phyloP scores from a whole-genome alignment of 2,329 filamentous ascomycete species.

The Pseudogymnoascus sp. region DNA sequence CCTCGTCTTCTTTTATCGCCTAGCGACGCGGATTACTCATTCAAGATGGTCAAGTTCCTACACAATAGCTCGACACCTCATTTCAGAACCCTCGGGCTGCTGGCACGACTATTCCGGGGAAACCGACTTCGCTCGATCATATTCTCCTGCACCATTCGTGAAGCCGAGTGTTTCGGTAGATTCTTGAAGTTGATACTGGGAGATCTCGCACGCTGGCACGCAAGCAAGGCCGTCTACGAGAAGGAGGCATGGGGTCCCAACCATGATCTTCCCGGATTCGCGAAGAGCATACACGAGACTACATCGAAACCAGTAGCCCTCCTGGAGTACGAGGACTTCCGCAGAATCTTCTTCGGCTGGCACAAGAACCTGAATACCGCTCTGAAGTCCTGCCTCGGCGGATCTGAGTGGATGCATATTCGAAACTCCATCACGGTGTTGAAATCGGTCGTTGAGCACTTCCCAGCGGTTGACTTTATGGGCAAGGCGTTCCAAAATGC shows the following conservation, averaged over 20 bases:
- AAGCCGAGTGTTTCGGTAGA: conserved; percentile 85
- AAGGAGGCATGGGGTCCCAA: conserved; percentile 66
- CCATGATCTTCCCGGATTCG: conserved; percentile 67
- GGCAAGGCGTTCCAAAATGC: conserved; percentile 57
- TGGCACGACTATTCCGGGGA: conserved; percentile 75
- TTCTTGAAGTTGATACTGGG: conserved; percentile 77
- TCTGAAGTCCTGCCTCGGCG: conserved; percentile 70
- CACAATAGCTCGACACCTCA: conserved; percentile 77
- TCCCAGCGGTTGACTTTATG: conserved; percentile 86
- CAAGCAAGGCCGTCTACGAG: conserved; percentile 65
- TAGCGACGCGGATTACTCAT: conserved; percentile 80
- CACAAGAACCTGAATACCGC: conserved; percentile 74
- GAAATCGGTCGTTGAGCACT: conserved; percentile 69
- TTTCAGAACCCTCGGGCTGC: conserved; percentile 76
- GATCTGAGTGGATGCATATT: conserved; percentile 93
- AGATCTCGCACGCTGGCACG: conserved; percentile 78
- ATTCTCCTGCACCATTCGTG: conserved; percentile 80
- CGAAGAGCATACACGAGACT: conserved; percentile 59
- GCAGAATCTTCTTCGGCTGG: conserved; percentile 80
- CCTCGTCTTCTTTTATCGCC: conserved; percentile 77
- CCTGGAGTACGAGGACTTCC: conserved; percentile 78
- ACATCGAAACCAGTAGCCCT: conserved; percentile 58
- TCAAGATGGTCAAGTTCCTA: conserved; percentile 76
- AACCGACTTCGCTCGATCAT: conserved; percentile 75
- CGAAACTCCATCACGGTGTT: conserved; percentile 88